Evolutionary conservation across 225 moss, liverwort and hornwort genomes (phyloP).

Genomic region (Lunularia cruciata): DNA sequence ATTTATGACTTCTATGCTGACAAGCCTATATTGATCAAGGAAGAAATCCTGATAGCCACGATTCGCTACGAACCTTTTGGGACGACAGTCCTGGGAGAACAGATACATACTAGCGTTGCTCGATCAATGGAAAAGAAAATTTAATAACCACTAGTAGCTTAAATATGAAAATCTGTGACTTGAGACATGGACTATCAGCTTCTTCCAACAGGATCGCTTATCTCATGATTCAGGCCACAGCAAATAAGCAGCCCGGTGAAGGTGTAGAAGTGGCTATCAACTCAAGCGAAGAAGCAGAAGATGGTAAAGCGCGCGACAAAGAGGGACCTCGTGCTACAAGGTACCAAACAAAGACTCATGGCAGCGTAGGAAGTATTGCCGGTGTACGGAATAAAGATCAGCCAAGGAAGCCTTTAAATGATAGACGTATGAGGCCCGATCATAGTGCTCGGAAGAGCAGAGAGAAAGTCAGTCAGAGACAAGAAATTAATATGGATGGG

Average conservation of each 20-base stretch:
- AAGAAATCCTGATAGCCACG: too few relatives aligned
- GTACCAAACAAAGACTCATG: not conserved
- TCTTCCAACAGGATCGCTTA: not conserved
- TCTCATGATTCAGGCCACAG: not conserved
- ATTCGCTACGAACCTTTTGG: too few relatives aligned
- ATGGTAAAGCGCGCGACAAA: not conserved
- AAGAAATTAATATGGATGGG: not conserved
- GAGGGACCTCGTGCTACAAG: not conserved
- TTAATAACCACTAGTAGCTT: too few relatives aligned
- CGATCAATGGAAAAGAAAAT: too few relatives aligned
- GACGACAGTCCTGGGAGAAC: too few relatives aligned
- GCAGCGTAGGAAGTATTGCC: slow-evolving; percentile 20
- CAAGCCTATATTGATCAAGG: too few relatives aligned
- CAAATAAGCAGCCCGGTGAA: not conserved
- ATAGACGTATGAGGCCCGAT: not conserved
- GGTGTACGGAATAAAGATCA: slow-evolving; percentile 8
- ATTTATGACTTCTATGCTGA: too few relatives aligned
- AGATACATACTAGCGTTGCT: too few relatives aligned
- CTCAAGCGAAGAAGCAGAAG: slow-evolving; percentile 11
- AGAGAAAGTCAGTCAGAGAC: not conserved
- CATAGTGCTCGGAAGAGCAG: not conserved
- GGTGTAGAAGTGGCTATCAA: not conserved
- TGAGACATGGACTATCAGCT: too few relatives aligned
- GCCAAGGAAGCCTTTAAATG: slow-evolving; percentile 5
- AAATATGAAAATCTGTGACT: too few relatives aligned